A percentile compares a stretch with the other conserved stretches of the same genome.
Evolutionary conservation across 495 filamentous ascomycete genomes (phyloP).

Genomic region (Neurospora cerealis): DNA sequence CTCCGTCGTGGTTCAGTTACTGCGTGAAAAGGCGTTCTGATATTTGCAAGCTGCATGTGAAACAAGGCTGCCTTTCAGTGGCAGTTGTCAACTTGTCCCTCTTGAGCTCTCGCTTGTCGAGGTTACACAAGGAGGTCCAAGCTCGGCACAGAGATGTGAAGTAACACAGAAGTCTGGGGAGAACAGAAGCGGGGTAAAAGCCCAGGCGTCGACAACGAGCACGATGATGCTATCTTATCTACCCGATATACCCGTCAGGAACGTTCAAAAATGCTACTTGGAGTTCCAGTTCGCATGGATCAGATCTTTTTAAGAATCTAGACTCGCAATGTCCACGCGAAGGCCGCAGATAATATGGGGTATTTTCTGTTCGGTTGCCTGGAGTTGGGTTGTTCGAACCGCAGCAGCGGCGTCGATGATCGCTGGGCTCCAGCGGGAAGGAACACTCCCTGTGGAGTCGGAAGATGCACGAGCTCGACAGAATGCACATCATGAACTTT

Average conservation of each 20-base stretch:
- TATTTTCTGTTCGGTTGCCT: neutral
- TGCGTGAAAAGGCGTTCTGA: neutral
- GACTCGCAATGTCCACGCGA: neutral
- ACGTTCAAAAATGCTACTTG: neutral
- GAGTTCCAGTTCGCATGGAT: neutral
- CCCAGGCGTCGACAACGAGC: neutral
- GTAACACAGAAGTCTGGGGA: neutral
- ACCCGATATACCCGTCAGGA: neutral
- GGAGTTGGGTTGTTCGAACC: neutral
- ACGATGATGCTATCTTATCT: neutral
- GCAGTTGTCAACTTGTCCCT: too few species aligned
- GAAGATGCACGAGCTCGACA: neutral
- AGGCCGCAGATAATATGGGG: neutral
- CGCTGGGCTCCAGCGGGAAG: neutral
- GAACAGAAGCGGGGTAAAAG: neutral
- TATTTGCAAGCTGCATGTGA: too few species aligned
- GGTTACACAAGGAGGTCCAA: neutral
- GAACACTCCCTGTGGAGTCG: neutral
- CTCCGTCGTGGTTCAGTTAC: neutral
- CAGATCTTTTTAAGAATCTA: neutral
- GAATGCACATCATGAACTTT: neutral
- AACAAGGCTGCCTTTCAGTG: neutral
- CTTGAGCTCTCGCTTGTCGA: neutral
- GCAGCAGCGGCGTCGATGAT: neutral
- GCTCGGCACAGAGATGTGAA: neutral